These are phyloP conservation scores for Debaryomycetaceae sp. DNA, from an alignment of 1,139 yeast genomes.

Conservation along the genomic window DNA sequence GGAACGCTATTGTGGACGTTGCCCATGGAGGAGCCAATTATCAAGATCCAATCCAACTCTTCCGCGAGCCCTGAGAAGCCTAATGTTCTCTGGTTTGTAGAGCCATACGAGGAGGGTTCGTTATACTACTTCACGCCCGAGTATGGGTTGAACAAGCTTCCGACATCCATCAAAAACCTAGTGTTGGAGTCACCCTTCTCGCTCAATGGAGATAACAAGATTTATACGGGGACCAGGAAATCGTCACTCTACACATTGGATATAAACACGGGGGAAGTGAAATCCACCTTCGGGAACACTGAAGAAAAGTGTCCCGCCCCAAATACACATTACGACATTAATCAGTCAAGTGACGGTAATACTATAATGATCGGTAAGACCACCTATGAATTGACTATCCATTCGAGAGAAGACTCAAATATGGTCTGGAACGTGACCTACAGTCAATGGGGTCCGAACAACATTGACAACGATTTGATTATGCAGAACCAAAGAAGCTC, in stretches of 20 bases:
- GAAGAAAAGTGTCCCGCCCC: slow-evolving; percentile 32
- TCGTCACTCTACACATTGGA: slow-evolving; percentile 77
- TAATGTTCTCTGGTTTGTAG: slow-evolving; percentile 72
- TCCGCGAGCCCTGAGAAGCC: slow-evolving; percentile 20
- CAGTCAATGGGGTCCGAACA: slow-evolving; percentile 91
- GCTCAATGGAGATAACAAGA: slow-evolving; percentile 75
- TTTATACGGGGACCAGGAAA: slow-evolving; percentile 81
- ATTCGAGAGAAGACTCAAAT: slow-evolving; percentile 56
- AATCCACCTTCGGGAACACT: slow-evolving; percentile 61
- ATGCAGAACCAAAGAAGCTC: slow-evolving; percentile 47
- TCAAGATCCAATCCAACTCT: slow-evolving; percentile 38
- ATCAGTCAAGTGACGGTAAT: slow-evolving; percentile 14
- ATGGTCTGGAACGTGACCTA: slow-evolving; percentile 84
- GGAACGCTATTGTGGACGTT: slow-evolving; percentile 82
- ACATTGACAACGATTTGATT: slow-evolving; percentile 69
- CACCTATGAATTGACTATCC: slow-evolving; percentile 41
- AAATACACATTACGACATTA: slow-evolving; percentile 17
- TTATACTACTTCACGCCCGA: slow-evolving; percentile 82
- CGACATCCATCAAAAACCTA: slow-evolving; percentile 75
- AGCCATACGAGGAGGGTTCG: slow-evolving; percentile 83
- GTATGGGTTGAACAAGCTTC: slow-evolving; percentile 74
- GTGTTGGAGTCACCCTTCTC: slow-evolving; percentile 84
- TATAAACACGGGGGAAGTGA: slow-evolving; percentile 71
- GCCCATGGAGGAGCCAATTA: slow-evolving; percentile 49
- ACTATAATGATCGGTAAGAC: slow-evolving; percentile 51